phyloP scores from a whole-genome alignment of 2,329 filamentous ascomycete species.

The Alternaria arbusti region DNA sequence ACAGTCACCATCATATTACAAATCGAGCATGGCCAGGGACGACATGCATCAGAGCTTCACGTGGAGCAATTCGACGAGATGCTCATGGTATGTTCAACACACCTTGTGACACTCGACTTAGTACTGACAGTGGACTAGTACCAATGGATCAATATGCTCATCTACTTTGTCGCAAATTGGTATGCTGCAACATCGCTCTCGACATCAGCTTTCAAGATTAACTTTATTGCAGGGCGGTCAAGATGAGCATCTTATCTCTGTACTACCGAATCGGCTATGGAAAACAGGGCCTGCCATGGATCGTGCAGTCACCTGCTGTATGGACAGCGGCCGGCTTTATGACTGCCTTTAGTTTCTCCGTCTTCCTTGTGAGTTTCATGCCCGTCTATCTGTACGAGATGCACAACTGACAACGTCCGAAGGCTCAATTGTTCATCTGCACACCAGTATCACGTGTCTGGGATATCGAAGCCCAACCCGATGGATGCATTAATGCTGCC shows the following conservation, averaged over 20 bases:
- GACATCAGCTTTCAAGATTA: background rate
- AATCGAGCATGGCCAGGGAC: slow-evolving; percentile 32
- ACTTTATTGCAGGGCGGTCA: slow-evolving; percentile 28
- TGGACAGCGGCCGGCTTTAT: slow-evolving; percentile 28
- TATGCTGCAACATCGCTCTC: slow-evolving; percentile 3
- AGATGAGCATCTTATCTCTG: slow-evolving; percentile 39
- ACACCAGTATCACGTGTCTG: slow-evolving; percentile 26
- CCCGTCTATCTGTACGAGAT: background rate
- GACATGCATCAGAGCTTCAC: slow-evolving; percentile 24
- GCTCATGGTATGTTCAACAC: slow-evolving; percentile 23
- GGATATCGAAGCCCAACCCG: slow-evolving; percentile 20
- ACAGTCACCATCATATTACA: slow-evolving; percentile 34
- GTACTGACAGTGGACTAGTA: slow-evolving; percentile 22
- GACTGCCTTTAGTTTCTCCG: slow-evolving; percentile 27
- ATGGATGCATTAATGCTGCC: slow-evolving; percentile 26
- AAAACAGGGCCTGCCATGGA: slow-evolving; percentile 30
- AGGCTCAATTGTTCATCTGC: slow-evolving; percentile 32
- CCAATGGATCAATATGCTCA: slow-evolving; percentile 35
- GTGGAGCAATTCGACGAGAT: slow-evolving; percentile 27
- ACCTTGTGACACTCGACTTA: no score
- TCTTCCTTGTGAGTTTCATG: slow-evolving; percentile 24
- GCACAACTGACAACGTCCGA: background rate
- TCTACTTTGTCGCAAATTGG: slow-evolving; percentile 39
- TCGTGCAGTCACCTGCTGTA: slow-evolving; percentile 28
- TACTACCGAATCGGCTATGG: slow-evolving; percentile 37